A percentile compares a stretch with the other conserved stretches of the same genome.
These are phyloP conservation scores for Saccharomycopsis crataegensis DNA, from an alignment of 1,139 yeast genomes.

Conservation along the genomic window DNA sequence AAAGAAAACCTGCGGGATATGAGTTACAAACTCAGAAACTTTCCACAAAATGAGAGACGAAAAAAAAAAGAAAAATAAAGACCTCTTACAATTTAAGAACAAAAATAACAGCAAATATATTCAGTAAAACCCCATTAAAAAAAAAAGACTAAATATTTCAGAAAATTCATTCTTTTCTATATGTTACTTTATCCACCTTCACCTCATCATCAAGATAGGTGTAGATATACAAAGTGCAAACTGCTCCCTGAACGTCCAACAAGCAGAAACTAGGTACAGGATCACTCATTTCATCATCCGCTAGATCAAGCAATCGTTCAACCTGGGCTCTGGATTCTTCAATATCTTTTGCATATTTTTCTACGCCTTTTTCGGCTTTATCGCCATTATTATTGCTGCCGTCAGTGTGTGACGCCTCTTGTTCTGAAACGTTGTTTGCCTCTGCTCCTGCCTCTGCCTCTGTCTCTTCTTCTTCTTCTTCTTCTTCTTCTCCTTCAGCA, in stretches of 20 bases:
- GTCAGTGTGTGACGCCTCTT: neutral
- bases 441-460: slow-evolving; percentile 19
- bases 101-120: neutral
- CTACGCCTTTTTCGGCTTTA: neutral
- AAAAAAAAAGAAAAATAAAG: too few species aligned
- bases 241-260: slow-evolving; percentile 70
- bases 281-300: slow-evolving; percentile 28
- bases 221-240: slow-evolving; percentile 79
- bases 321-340: slow-evolving; percentile 9
- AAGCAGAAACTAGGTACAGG: slow-evolving; percentile 85
- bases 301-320: neutral
- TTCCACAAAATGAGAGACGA: too few species aligned
- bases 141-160: too few species aligned
- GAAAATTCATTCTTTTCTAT: slow-evolving; percentile 47
- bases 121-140: neutral
- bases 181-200: slow-evolving; percentile 84
- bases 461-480: slow-evolving; percentile 17
- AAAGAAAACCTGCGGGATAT: too few species aligned
- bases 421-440: neutral
- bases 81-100: too few species aligned
- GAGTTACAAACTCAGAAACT: too few species aligned
- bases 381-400: slow-evolving; percentile 1
- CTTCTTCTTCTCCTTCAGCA: slow-evolving; percentile 25
- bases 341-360: slow-evolving; percentile 12
- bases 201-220: slow-evolving; percentile 76